These are phyloP conservation scores for Dothistroma pini DNA, from an alignment of 2,329 filamentous ascomycete species.

Conservation along the genomic window DNA sequence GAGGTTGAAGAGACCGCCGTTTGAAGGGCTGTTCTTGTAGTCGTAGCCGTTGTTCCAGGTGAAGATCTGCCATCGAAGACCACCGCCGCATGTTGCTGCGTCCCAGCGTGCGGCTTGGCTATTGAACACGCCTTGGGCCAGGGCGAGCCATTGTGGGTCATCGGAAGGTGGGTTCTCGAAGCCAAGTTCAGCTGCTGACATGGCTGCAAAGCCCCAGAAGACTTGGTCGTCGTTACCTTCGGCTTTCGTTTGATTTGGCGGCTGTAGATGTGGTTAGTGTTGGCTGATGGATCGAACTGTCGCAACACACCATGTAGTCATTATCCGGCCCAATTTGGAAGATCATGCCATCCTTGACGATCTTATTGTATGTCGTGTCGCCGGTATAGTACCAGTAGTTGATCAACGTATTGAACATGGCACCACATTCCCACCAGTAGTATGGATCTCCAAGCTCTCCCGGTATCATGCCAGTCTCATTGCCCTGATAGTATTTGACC, in stretches of 20 bases:
- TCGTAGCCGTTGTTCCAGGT: constrained; percentile 49
- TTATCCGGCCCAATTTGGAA: constrained; percentile 56
- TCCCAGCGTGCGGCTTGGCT: constrained; percentile 39
- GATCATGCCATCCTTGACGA: constrained; percentile 55
- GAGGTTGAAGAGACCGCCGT: constrained; percentile 51
- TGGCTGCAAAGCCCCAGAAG: constrained; percentile 56
- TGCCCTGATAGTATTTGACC: constrained; percentile 52
- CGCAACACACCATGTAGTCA: constrained; percentile 50
- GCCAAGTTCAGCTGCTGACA: constrained; percentile 53
- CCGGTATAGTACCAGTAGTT: constrained; percentile 68
- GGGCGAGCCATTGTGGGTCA: constrained; percentile 44
- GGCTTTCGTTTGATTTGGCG: constrained; percentile 38
- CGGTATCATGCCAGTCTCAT: constrained; percentile 48
- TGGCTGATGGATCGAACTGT: background rate
- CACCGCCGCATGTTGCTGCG: constrained; percentile 36
- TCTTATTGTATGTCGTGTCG: constrained; percentile 59
- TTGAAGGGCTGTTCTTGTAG: constrained; percentile 57
- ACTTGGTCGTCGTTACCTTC: constrained; percentile 54
- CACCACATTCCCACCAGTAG: constrained; percentile 67
- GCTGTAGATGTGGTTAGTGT: constrained; percentile 28
- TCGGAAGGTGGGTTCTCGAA: constrained; percentile 42
- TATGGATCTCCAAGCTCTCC: constrained; percentile 59
- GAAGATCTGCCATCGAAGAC: constrained; percentile 40
- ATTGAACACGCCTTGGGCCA: constrained; percentile 44
- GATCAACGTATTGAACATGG: constrained; percentile 62